Base-by-base conservation (phyloP, 176 grass and related monocot genomes). In the Aegilops sharonensis region DNA sequence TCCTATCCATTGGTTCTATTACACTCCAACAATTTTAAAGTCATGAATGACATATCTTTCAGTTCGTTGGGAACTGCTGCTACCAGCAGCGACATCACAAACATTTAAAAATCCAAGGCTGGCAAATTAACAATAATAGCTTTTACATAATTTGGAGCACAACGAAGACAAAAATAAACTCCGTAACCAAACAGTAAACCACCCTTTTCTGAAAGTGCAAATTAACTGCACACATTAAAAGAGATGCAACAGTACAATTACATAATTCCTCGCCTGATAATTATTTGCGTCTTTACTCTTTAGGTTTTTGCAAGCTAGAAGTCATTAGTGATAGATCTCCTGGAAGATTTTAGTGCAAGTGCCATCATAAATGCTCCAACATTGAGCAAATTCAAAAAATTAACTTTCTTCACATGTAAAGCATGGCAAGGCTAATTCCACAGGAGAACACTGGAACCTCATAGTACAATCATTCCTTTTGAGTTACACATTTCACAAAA, bases 201-300 rank as follows among this genome's bases (percentile, higher is more conserved):
- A 54, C 15, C 20, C 3, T 64, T 78, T 77, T 35, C 2, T 10
- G 34, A 59, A 57, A 78, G 3, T 64, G 36, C 1, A 32, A 27
- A 86, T 27, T 35, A 52, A 40, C 9, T 75, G 37, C 30, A 54
- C 42, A 29, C 8, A 85, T 84, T 20, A 1, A 47, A 48, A 50
- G 43, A 75, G 24, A 74, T 27, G 23, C 71, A 27, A 47, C 12
- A 29, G 8, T 75, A 25, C 35, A 18, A 37, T 77, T 83, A 70
- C 40, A 90, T 60, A 20, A 69, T 72, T 85, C 25, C 60, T 89
- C 66, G 93, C 91, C 89, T 93, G 87, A 47, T 72, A 85, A 87
- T 20, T 75, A 54, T 75, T 91, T 68, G 24, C 48, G 54, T 24
- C 15, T 72, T 85, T 88, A 79, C 73, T 48, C 45, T 48, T 48